phyloP scores from a whole-genome alignment of 2,329 filamentous ascomycete genomes.

The Ascomycota sp. region DNA sequence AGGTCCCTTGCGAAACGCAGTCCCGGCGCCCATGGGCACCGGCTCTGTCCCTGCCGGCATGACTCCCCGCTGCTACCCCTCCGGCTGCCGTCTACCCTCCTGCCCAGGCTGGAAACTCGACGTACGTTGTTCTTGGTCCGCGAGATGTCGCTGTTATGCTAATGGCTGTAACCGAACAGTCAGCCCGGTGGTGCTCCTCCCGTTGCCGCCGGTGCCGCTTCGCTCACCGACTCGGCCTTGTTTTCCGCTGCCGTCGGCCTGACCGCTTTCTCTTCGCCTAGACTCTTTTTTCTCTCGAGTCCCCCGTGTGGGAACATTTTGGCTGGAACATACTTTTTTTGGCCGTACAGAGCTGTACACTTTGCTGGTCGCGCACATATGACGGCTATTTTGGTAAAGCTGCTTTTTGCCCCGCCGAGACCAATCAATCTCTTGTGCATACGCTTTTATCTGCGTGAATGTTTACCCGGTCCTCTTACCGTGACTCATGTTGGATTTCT shows the following conservation, averaged over 20 bases:
- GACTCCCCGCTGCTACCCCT: conserved; percentile 17
- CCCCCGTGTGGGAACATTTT: too few species aligned
- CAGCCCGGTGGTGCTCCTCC: conserved; percentile 12
- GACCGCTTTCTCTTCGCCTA: conserved; percentile 17
- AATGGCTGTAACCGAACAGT: conserved; percentile 1
- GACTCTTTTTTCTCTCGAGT: neutral
- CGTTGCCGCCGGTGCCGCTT: conserved; percentile 30
- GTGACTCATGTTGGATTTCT: too few species aligned
- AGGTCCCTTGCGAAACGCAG: conserved; percentile 20
- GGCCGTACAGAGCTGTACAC: too few species aligned
- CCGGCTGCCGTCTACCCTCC: conserved; percentile 16
- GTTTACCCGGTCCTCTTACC: too few species aligned
- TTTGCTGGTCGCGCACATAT: too few species aligned
- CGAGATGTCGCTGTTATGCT: neutral
- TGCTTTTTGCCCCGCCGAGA: too few species aligned
- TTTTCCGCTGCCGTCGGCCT: conserved; percentile 34
- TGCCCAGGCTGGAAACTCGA: conserved; percentile 14
- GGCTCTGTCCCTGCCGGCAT: conserved; percentile 16
- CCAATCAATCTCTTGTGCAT: too few species aligned
- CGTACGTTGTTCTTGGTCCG: conserved; percentile 4
- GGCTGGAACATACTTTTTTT: too few species aligned
- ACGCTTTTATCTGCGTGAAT: too few species aligned
- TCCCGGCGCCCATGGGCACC: neutral
- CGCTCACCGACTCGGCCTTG: conserved; percentile 30
- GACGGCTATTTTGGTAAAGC: too few species aligned